Evolutionary conservation across 805 yeast species (phyloP), one percentile per base, ranked within the genome.

Genomic region (Clavispora carvajalis): DNA sequence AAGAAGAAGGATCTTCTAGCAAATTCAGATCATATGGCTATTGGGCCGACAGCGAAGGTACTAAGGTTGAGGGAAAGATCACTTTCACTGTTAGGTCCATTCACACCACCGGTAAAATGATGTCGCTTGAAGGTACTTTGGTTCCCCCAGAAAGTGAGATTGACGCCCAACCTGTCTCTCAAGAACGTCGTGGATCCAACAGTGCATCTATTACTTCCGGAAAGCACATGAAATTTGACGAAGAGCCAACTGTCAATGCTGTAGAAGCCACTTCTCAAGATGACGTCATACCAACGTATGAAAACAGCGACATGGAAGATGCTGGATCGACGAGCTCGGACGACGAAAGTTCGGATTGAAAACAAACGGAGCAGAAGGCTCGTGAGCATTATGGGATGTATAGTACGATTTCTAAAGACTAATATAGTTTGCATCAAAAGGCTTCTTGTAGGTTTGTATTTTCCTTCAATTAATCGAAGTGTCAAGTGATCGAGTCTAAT

Each of bases 101-200:
- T 39, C 82, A 77, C 62, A 77, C 82, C 11, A 76, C 90, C 5
- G 95, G 96, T 7, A 83, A 80, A 60, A 82, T 87, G 40, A 80
- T 90, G 12, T 82, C 95, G 8, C 74, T 91, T 11, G 95, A 89
- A 46, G 98, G 98, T n/a, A 82, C 96, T 1, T 69, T 90, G 45
- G 60, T 84, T 19, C 57, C 69, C 46, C 82, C 84, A 3, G 82
- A 80, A 16, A 58, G 65, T 22, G 84, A 77, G 47, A 61, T 62
- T 39, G 82, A 75, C 43, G 71, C 75, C 8, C 67, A 76, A 50
- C 82, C 85, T 3, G 75, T 79, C 3, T 74, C 67, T 37, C 60
- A 70, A 46, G 71, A 69, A 40, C 57, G 62, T 34, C 57, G 60
- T 25, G 36, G 54, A 3, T 55, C 52, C 7, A 58, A 67, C 43